Base-by-base conservation (phyloP, 805 yeast genomes). In the Candida boidinii region DNA sequence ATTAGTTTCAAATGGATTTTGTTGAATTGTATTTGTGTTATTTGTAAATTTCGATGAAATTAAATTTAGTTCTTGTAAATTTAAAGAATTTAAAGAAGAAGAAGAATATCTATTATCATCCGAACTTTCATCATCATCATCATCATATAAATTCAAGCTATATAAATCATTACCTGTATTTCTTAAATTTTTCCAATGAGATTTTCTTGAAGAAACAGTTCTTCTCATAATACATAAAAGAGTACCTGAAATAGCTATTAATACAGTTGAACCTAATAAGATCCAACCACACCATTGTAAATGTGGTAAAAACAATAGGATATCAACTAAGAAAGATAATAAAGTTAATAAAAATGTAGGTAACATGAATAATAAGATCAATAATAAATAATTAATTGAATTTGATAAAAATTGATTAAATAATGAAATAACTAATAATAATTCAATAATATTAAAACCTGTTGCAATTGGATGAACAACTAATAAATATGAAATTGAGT, bases 221-320 rank as follows among this genome's bases (percentile, higher is more conserved):
- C 95, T 63, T 48, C 88, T 73, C 63, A 80, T 67, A 33, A 83
- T 66, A 52, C 95, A 85, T 14, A 82, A 56, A 41, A 79, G 51
- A 2, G 86, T 68, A 1, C 85, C 76, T 19, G 74, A 66, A 2
- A 79, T 41, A 0, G 90, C 80, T 29, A 78, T 64, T 21, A 79
- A 53, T 2, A 80, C 70, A 0, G 92, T 73, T 1, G 90, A 72
- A 1, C 74, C 75, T 17, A 88, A 59, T 38, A 83, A 70, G 31
- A 81, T 60, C 96, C 96, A 90, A 17, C 95, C 95, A 28, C 79
- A 70, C 77, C 86, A 87, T 34, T 74, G 68, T 34, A 90, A 58
- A 48, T 76, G 75, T 2, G 88, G 83, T 2, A 79, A 68, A 46
- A 90, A 90, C 31, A 90, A 54, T 26, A 88, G 54, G 24, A 88